Percentiles rank a stretch among this genome's conserved stretches.
phyloP scores from a whole-genome alignment of 1,284 basidiomycete genomes.

The Fomitopsis palustris region DNA sequence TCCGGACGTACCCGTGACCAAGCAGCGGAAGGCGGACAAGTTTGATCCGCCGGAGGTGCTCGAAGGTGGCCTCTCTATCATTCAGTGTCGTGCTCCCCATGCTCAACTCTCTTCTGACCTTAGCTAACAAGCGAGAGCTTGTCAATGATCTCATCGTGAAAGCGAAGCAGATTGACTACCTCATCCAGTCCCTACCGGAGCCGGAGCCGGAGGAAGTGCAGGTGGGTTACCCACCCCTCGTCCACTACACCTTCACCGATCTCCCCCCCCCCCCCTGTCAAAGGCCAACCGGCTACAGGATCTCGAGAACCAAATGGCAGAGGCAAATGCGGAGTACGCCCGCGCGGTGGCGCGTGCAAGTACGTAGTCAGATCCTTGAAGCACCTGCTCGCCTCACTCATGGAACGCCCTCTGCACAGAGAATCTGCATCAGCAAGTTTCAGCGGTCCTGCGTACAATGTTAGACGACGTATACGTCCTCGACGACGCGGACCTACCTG shows the following conservation, averaged over 20 bases:
- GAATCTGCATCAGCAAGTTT: slow-evolving; percentile 56
- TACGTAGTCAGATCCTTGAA: slow-evolving; percentile 33
- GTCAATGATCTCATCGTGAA: slow-evolving; percentile 76
- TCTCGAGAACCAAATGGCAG: slow-evolving; percentile 64
- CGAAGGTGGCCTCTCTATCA: slow-evolving; percentile 42
- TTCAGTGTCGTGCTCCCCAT: neutral
- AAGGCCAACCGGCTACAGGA: slow-evolving; percentile 62
- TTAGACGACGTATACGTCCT: slow-evolving; percentile 40
- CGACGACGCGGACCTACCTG: slow-evolving; percentile 10
- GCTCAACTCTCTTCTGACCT: neutral
- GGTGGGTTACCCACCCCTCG: slow-evolving; percentile 34
- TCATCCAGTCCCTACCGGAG: slow-evolving; percentile 73
- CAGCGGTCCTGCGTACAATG: slow-evolving; percentile 57
- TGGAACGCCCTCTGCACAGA: slow-evolving; percentile 36
- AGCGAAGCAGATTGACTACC: slow-evolving; percentile 79
- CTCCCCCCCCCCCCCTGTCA: neutral
- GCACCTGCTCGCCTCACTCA: neutral
- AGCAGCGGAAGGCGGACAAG: slow-evolving; percentile 65
- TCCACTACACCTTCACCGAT: neutral
- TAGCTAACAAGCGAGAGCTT: slow-evolving; percentile 78
- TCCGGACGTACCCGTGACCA: slow-evolving; percentile 70
- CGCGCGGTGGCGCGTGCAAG: slow-evolving; percentile 70
- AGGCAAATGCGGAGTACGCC: slow-evolving; percentile 71
- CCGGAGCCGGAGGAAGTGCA: slow-evolving; percentile 72
- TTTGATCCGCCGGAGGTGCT: slow-evolving; percentile 67